phyloP scores from a whole-genome alignment of 2,329 filamentous ascomycete species.

The Colletotrichum lupini region DNA sequence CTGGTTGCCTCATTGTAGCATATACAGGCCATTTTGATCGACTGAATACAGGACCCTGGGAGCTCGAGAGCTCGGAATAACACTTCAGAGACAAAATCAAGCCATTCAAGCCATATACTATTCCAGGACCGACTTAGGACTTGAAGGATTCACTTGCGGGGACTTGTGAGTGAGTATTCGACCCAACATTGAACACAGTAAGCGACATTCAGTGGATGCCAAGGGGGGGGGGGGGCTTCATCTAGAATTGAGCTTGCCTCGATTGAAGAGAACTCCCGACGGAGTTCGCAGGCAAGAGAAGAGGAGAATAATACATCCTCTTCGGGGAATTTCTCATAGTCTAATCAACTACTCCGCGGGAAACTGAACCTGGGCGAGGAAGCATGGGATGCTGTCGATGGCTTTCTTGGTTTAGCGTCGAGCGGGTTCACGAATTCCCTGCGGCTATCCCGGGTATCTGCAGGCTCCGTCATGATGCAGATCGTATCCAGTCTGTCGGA shows the following conservation, averaged over 20 bases:
- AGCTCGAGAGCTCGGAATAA: not conserved
- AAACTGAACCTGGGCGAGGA: not conserved
- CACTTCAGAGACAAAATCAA: not conserved
- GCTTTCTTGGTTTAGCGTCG: not conserved
- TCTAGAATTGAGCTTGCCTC: not conserved
- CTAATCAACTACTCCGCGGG: not conserved
- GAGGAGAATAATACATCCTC: not conserved
- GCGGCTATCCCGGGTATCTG: not conserved
- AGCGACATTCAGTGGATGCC: not conserved
- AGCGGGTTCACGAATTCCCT: not conserved
- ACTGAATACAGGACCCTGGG: not conserved
- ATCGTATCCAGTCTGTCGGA: not conserved
- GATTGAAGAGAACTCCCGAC: not conserved
- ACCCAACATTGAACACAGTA: not conserved
- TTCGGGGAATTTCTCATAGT: not conserved
- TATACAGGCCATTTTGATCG: not conserved
- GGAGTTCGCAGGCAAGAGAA: not conserved
- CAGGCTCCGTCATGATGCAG: not conserved
- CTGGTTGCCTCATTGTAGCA: not conserved
- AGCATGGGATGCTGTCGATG: not conserved
- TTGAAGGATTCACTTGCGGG: conserved; percentile 6
- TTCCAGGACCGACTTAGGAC: not conserved
- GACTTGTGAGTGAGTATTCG: not conserved
- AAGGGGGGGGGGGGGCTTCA: not conserved
- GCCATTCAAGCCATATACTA: no score